phyloP scores from a whole-genome alignment of 208 protist species.

The Acanthamoeba triangularis region DNA sequence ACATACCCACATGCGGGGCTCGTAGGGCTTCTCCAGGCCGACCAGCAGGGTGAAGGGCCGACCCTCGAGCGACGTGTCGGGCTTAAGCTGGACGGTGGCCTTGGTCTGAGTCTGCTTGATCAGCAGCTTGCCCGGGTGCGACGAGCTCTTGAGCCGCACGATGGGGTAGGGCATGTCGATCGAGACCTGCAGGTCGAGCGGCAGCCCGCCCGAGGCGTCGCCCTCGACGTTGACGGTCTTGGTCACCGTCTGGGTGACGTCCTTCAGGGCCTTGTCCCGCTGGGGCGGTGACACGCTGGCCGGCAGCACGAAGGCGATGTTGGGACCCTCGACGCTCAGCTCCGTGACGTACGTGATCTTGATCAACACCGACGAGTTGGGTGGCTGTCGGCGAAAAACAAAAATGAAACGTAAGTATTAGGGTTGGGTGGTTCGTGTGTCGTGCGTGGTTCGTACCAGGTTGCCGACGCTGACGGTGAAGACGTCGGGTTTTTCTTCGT shows the following conservation, averaged over 20 bases:
- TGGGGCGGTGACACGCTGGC: constrained; percentile 70
- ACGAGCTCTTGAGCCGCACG: constrained; percentile 70
- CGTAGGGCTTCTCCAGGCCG: constrained; percentile 80
- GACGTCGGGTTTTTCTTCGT: constrained; percentile 86
- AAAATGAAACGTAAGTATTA: not conserved
- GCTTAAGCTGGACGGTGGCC: constrained; percentile 79
- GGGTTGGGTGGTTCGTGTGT: not conserved
- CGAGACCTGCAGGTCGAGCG: constrained; percentile 42
- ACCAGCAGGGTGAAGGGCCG: constrained; percentile 79
- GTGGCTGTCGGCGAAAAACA: constrained; percentile 11
- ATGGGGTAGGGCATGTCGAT: constrained; percentile 86
- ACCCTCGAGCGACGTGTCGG: not conserved
- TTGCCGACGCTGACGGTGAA: constrained; percentile 86
- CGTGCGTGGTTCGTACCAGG: not conserved
- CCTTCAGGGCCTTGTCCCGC: not conserved
- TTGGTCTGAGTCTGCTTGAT: constrained; percentile 82
- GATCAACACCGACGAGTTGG: constrained; percentile 78
- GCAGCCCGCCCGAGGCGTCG: not conserved
- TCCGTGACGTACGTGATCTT: constrained; percentile 83
- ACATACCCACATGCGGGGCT: constrained; percentile 85
- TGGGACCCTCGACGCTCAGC: constrained; percentile 75
- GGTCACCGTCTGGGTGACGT: not conserved
- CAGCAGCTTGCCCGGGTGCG: constrained; percentile 70
- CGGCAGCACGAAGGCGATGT: constrained; percentile 84
- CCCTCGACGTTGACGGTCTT: constrained; percentile 2